These are phyloP conservation scores for Chlorella sp. DNA, from an alignment of 139 green algal genomes.

Conservation along the genomic window DNA sequence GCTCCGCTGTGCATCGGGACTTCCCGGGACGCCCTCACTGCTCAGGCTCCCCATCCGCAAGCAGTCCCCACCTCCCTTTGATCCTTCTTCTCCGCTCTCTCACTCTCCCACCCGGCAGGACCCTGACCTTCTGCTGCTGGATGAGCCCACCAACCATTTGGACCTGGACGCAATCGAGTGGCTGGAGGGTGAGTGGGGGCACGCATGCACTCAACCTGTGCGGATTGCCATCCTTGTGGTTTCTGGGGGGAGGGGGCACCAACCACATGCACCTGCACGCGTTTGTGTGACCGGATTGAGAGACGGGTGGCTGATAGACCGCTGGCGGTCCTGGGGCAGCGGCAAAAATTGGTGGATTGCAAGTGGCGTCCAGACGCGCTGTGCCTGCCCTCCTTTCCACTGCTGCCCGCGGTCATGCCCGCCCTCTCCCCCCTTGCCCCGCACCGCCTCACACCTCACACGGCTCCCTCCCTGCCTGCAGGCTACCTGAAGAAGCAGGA, in stretches of 20 bases:
- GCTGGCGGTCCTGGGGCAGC: no score
- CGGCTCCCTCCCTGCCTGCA: conserved; percentile 12
- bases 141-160: conserved; percentile 99
- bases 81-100: background rate
- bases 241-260: background rate
- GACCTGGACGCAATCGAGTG: conserved; percentile 98
- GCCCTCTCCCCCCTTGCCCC: background rate
- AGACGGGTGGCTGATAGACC: background rate
- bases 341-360: no score
- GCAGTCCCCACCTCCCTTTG: background rate
- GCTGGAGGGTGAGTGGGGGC: conserved; percentile 79
- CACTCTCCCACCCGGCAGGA: conserved; percentile 60
- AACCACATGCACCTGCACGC: no score
- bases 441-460: background rate
- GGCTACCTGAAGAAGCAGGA: conserved; percentile 86
- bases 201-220: background rate
- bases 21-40: background rate
- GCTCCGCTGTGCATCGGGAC: background rate
- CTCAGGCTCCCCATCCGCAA: background rate
- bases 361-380: background rate
- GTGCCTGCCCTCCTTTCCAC: background rate
- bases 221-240: background rate
- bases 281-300: no score
- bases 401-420: background rate
- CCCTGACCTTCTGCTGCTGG: conserved; percentile 92